phyloP scores from a whole-genome alignment of 306 rosid species.

The Cucumis hystrix region DNA sequence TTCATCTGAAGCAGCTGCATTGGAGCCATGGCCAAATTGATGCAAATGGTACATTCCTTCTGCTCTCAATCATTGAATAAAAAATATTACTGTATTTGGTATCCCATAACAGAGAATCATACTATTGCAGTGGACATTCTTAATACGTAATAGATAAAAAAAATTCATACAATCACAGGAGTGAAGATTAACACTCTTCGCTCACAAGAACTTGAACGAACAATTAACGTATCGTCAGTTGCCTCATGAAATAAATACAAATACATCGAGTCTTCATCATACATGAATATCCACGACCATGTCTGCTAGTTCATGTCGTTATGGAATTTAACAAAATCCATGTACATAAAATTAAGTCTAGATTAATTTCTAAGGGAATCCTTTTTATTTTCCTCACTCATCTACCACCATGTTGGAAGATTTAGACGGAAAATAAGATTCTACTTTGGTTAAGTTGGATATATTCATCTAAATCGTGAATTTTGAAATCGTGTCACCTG shows the following conservation, averaged over 20 bases:
- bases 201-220: not conserved
- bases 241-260: not conserved
- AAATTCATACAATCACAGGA: not conserved
- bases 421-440: not conserved
- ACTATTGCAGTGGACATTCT: not conserved
- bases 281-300: not conserved
- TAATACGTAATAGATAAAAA: not conserved
- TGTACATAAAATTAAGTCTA: not conserved
- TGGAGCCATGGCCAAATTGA: constrained; percentile 66
- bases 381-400: not conserved
- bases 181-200: not conserved
- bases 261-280: not conserved
- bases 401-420: not conserved
- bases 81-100: not conserved
- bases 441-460: not conserved
- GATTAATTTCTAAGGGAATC: not conserved
- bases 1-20: constrained; percentile 62
- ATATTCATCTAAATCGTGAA: not conserved
- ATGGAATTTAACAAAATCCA: not conserved
- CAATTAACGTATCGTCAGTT: not conserved
- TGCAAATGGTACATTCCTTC: constrained; percentile 27
- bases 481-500: not conserved
- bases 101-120: not conserved
- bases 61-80: not conserved
- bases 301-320: not conserved